A percentile compares a stretch with the other conserved stretches of the same genome.
Conservation (phyloP, 2,329 filamentous ascomycete species). For the Pseudogymnoascus sp. region DNA sequence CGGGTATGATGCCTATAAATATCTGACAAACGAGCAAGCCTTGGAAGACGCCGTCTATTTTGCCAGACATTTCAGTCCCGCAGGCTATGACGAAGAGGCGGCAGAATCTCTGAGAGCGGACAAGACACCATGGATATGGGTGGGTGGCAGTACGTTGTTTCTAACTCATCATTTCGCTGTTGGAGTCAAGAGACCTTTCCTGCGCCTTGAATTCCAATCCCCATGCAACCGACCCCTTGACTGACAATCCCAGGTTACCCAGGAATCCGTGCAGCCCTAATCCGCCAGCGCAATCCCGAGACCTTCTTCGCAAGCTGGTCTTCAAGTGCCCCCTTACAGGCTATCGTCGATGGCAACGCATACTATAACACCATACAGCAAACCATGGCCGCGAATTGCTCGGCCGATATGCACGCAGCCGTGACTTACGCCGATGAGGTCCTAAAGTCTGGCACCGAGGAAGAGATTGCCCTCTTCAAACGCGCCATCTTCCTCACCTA, state of each 20-base stretch:
- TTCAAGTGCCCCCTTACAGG: constrained; percentile 11
- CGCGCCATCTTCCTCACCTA: constrained; percentile 10
- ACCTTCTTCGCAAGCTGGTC: constrained; percentile 14
- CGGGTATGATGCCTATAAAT: constrained; percentile 12
- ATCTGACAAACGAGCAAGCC: constrained; percentile 13
- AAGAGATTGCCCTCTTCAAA: constrained; percentile 12
- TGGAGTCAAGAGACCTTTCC: not conserved
- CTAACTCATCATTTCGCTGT: no score
- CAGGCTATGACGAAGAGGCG: not conserved
- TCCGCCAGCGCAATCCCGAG: constrained; percentile 12
- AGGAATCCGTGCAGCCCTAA: constrained; percentile 11
- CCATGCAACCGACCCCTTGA: not conserved
- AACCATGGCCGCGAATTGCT: constrained; percentile 14
- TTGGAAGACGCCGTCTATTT: not conserved
- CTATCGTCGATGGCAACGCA: not conserved
- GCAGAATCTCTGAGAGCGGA: constrained; percentile 5
- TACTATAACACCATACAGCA: constrained; percentile 13
- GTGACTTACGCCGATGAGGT: constrained; percentile 12
- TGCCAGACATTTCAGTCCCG: not conserved
- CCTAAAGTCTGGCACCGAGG: constrained; percentile 6
- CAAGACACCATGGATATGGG: constrained; percentile 13
- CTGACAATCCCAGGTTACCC: constrained; percentile 6
- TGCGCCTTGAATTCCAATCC: not conserved
- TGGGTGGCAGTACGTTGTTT: constrained; percentile 9
- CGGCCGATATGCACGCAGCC: constrained; percentile 13